phyloP scores from a whole-genome alignment of 306 rosid genomes.

The Alnus rubra region DNA sequence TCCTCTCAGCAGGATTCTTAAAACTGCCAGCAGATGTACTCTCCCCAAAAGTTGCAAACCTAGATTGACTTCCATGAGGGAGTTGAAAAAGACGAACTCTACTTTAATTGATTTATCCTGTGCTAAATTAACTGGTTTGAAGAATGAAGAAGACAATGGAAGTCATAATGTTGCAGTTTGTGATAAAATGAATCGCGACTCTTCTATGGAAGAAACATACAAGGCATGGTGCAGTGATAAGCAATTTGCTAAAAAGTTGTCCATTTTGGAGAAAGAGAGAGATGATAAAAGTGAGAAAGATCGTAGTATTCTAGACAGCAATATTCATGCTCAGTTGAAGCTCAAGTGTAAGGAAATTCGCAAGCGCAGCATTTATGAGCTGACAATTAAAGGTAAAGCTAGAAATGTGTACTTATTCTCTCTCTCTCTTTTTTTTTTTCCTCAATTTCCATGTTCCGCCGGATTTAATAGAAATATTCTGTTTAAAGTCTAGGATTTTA shows the following conservation, averaged over 20 bases:
- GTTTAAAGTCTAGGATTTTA: conserved; percentile 4
- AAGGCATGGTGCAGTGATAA: conserved; percentile 23
- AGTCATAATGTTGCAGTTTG: conserved; percentile 10
- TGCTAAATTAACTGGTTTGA: conserved; percentile 25
- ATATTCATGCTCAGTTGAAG: conserved; percentile 34
- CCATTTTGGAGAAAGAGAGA: conserved; percentile 31
- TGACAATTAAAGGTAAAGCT: conserved; percentile 53
- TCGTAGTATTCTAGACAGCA: conserved; percentile 19
- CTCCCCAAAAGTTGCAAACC: conserved; percentile 33
- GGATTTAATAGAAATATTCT: background rate
- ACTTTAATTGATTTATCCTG: conserved; percentile 19
- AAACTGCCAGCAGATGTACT: conserved; percentile 39
- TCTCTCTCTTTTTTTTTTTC: background rate
- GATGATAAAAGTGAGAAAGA: conserved; percentile 30
- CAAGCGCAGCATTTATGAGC: conserved; percentile 63
- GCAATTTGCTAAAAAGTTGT: conserved; percentile 20
- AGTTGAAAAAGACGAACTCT: conserved; percentile 36
- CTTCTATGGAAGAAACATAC: conserved; percentile 25
- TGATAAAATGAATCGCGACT: conserved; percentile 25
- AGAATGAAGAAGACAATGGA: conserved; percentile 29
- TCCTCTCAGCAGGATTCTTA: conserved; percentile 53
- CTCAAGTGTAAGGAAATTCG: conserved; percentile 46
- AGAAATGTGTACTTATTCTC: background rate
- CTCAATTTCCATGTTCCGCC: background rate
- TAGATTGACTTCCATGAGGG: conserved; percentile 26